These are phyloP conservation scores for Phialophora verrucosa DNA, from an alignment of 2,329 filamentous ascomycete genomes.

Conservation along the genomic window DNA sequence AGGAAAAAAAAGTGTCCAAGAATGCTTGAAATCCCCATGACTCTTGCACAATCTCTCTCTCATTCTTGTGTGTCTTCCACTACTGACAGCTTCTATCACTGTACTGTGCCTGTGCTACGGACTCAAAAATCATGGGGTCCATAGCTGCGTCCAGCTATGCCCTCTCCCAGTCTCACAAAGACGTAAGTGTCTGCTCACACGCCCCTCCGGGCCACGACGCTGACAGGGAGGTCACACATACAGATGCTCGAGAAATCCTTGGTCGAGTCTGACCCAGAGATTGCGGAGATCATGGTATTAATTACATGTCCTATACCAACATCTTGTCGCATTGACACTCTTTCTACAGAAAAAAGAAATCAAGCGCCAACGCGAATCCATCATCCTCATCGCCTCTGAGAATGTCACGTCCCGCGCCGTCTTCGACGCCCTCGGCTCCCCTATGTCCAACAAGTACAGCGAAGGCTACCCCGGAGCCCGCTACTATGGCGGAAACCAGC, in stretches of 20 bases:
- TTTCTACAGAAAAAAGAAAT: conserved; percentile 71
- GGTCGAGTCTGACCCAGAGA: conserved; percentile 88
- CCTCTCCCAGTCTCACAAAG: conserved; percentile 69
- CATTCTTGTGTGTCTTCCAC: background rate
- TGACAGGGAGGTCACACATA: conserved; percentile 38
- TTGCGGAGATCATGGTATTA: conserved; percentile 93
- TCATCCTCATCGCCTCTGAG: conserved; percentile 94
- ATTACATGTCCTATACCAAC: conserved; percentile 3
- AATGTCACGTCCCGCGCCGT: conserved; percentile 95
- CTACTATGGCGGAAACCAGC: conserved; percentile 97
- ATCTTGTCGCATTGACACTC: conserved; percentile 1
- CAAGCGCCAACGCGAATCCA: conserved; percentile 94
- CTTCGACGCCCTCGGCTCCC: conserved; percentile 86
- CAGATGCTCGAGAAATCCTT: conserved; percentile 97
- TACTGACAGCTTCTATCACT: background rate
- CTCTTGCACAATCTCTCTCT: conserved; percentile 1
- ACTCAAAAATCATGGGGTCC: conserved; percentile 36
- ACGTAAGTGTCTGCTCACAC: conserved; percentile 54
- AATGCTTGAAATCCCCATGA: conserved; percentile 3
- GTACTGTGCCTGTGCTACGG: background rate
- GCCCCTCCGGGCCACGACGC: background rate
- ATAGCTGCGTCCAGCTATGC: conserved; percentile 61
- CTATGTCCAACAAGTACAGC: conserved; percentile 99
- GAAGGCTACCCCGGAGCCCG: conserved; percentile 95
- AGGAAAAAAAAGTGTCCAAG: conserved; percentile 12